Conservation (phyloP, 805 yeast species). For the Candida takata region DNA sequence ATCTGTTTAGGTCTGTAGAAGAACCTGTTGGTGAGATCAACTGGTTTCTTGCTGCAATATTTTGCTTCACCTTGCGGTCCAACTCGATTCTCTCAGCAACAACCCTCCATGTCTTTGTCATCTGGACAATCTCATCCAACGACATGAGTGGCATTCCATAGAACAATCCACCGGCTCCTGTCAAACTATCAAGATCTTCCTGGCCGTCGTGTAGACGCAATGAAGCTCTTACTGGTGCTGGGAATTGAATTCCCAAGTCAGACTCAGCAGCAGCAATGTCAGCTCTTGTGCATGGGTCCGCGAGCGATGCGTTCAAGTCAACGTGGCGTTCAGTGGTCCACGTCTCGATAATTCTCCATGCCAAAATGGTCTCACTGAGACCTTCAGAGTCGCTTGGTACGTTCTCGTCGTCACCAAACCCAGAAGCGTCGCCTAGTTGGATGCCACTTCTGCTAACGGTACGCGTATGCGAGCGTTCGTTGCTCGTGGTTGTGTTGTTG, state of each 20-base stretch:
- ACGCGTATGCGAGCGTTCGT: slow-evolving; percentile 4
- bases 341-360: slow-evolving; percentile 85
- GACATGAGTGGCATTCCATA: slow-evolving; percentile 78
- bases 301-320: slow-evolving; percentile 72
- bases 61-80: slow-evolving; percentile 20
- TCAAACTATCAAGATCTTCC: slow-evolving; percentile 63
- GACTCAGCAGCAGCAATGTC: slow-evolving; percentile 80
- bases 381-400: slow-evolving; percentile 42
- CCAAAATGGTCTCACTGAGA: slow-evolving; percentile 63
- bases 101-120: slow-evolving; percentile 80
- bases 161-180: slow-evolving; percentile 63
- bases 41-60: slow-evolving; percentile 13
- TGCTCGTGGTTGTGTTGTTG: not conserved
- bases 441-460: slow-evolving; percentile 8
- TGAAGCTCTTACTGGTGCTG: slow-evolving; percentile 77
- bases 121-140: slow-evolving; percentile 70
- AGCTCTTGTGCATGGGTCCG: slow-evolving; percentile 69
- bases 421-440: slow-evolving; percentile 23
- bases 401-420: slow-evolving; percentile 30
- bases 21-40: slow-evolving; percentile 23
- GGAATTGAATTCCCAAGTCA: slow-evolving; percentile 69
- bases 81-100: slow-evolving; percentile 42
- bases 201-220: slow-evolving; percentile 88
- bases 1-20: slow-evolving; percentile 12
- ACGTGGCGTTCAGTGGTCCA: slow-evolving; percentile 79